Conservation (phyloP, 306 rosid species). For the Pueraria montana region DNA sequence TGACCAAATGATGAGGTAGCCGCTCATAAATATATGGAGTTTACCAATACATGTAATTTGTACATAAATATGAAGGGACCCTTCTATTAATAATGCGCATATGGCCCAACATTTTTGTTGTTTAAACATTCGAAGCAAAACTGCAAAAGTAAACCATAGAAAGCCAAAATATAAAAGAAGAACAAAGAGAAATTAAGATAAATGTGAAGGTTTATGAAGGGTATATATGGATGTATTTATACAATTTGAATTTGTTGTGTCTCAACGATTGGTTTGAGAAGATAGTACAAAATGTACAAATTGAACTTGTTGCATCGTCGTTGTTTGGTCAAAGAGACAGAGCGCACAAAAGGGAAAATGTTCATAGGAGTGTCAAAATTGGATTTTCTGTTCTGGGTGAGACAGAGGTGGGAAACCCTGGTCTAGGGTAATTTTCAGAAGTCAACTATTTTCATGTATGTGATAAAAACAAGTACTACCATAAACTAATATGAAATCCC, state of each 20-base stretch:
- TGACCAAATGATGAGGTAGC: conserved; percentile 43
- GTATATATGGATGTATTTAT: neutral
- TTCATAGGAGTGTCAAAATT: conserved; percentile 16
- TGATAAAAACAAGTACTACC: conserved; percentile 24
- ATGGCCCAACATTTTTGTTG: neutral
- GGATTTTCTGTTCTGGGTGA: neutral
- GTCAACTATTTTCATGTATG: conserved; percentile 50
- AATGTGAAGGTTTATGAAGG: neutral
- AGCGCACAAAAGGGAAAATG: neutral
- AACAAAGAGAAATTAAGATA: neutral
- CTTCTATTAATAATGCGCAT: neutral
- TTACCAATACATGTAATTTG: neutral
- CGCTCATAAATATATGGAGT: neutral
- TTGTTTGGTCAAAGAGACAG: conserved; percentile 29
- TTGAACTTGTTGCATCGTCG: neutral
- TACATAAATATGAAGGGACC: neutral
- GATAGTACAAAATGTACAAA: neutral
- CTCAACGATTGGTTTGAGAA: neutral
- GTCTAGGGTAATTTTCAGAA: neutral
- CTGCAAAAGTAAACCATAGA: conserved; percentile 7
- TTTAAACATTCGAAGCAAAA: conserved; percentile 1
- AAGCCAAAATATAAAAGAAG: neutral
- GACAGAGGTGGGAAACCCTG: conserved; percentile 11
- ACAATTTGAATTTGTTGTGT: conserved; percentile 19
- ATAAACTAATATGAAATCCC: neutral